Percentiles rank a stretch among this genome's conserved stretches.
phyloP scores from a whole-genome alignment of 495 filamentous ascomycete species.

The Beverwykella pulmonaria region DNA sequence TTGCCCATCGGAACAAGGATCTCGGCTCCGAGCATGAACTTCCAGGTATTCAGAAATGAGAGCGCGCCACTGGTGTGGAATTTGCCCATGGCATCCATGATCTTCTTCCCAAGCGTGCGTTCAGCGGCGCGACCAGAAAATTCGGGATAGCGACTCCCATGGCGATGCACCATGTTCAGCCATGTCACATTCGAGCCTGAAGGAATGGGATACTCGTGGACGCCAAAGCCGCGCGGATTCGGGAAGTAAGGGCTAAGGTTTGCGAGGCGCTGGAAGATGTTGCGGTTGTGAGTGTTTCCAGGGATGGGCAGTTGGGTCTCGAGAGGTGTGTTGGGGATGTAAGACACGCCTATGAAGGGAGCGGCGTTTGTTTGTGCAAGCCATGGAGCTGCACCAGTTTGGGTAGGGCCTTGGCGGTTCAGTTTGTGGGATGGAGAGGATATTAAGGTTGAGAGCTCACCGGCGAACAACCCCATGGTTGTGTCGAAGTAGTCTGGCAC shows the following conservation, averaged over 20 bases:
- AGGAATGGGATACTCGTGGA: conserved; percentile 60
- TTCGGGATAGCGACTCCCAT: conserved; percentile 52
- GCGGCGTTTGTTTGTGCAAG: conserved; percentile 59
- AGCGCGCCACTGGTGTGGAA: conserved; percentile 53
- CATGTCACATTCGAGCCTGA: conserved; percentile 57
- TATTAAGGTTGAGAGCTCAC: conserved; percentile 19
- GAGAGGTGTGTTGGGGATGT: conserved; percentile 59
- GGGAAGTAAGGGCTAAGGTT: conserved; percentile 52
- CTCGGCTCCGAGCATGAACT: conserved; percentile 53
- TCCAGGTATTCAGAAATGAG: conserved; percentile 56
- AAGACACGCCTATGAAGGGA: conserved; percentile 54
- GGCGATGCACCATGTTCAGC: conserved; percentile 55
- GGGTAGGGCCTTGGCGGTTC: conserved; percentile 53
- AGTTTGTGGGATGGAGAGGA: background rate
- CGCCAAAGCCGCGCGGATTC: conserved; percentile 46
- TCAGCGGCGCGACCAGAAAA: conserved; percentile 29
- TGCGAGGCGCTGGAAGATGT: conserved; percentile 61
- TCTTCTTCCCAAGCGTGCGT: conserved; percentile 42
- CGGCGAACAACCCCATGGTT: conserved; percentile 45
- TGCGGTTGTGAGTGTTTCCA: conserved; percentile 52
- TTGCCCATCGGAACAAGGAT: conserved; percentile 58
- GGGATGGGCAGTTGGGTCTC: conserved; percentile 59
- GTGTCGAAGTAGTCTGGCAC: conserved; percentile 63
- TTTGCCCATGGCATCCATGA: conserved; percentile 43
- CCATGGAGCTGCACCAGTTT: conserved; percentile 60